Base-by-base conservation (phyloP, 2,329 filamentous ascomycete species). In the Fusarium citri region DNA sequence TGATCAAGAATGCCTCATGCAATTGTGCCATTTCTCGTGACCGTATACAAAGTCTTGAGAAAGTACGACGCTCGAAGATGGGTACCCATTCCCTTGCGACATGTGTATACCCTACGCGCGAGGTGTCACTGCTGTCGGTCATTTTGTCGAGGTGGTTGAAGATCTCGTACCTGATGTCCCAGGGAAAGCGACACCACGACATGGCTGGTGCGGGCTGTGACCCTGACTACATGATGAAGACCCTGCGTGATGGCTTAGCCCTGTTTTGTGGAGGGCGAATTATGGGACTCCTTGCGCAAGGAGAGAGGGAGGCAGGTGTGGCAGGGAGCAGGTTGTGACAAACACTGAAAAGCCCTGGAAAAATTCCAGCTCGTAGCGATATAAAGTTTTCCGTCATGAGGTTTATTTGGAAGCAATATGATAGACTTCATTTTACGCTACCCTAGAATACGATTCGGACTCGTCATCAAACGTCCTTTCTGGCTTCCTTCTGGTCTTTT, bases 221-320 rank as follows among this genome's bases (percentile, higher is more conserved):
- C 9, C n/a, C 18, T 5, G 18, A 10, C 18, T 12, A 9, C 18
- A 40, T 40, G 34, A 12, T n/a, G 34, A 40, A 7, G 18, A 40
- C 2, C 9, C 34, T 40, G 9, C 1, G 9, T 40, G 4, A 6
- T 11, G 10, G 16, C 5, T 12, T 18, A 7, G 34, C 18, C 6
- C 18, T 2, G 30, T 4, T 1, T 31, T 31, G 14, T 16, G 3
- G 14, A 16, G 30, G 30, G 7, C 14, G 30, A 16, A 4, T 31
- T 31, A 14, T 4, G 3, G 30, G 14, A 8, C 14, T 4, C 30
- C 14, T 31, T 31, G 30, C 14, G 30, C 7, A 15, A 15, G 14
- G 1, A 15, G 4, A 31, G 1, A 26, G 2, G 11, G 5, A 28
- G 26, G 0, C 1, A 7, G 28, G 28, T 30, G 12, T 3, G 28